phyloP scores from a whole-genome alignment of 2,329 filamentous ascomycete species.

The Chaetomium sp. region DNA sequence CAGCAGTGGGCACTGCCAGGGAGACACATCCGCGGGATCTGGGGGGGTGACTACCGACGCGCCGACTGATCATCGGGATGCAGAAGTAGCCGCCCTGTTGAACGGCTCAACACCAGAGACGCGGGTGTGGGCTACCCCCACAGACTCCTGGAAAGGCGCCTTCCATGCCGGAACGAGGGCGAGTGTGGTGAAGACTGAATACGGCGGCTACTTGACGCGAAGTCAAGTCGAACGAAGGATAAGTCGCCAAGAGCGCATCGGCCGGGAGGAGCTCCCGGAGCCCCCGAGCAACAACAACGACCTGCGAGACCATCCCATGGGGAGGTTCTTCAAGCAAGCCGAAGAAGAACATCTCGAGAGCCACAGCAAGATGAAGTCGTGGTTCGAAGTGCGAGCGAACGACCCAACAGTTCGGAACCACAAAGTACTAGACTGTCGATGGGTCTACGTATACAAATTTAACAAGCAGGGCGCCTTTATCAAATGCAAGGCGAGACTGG shows the following conservation, averaged over 20 bases:
- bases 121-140: too few relatives aligned
- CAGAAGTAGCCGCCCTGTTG: too few relatives aligned
- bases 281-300: constrained; percentile 1
- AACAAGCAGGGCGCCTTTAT: constrained; percentile 25
- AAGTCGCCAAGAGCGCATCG: neutral
- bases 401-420: neutral
- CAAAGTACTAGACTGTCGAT: constrained; percentile 20
- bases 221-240: neutral
- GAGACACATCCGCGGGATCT: too few relatives aligned
- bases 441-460: constrained; percentile 32
- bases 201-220: too few relatives aligned
- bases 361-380: neutral
- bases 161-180: neutral
- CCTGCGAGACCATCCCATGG: neutral
- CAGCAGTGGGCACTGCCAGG: too few relatives aligned
- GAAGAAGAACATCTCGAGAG: constrained; percentile 7
- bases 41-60: too few relatives aligned
- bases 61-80: too few relatives aligned
- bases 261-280: constrained; percentile 6
- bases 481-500: constrained; percentile 15
- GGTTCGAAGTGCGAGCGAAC: neutral
- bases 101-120: too few relatives aligned
- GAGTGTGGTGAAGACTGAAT: neutral
- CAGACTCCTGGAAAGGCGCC: neutral
- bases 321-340: neutral